phyloP scores from a whole-genome alignment of 1,284 basidiomycete genomes.

The Naganishia sp. region DNA sequence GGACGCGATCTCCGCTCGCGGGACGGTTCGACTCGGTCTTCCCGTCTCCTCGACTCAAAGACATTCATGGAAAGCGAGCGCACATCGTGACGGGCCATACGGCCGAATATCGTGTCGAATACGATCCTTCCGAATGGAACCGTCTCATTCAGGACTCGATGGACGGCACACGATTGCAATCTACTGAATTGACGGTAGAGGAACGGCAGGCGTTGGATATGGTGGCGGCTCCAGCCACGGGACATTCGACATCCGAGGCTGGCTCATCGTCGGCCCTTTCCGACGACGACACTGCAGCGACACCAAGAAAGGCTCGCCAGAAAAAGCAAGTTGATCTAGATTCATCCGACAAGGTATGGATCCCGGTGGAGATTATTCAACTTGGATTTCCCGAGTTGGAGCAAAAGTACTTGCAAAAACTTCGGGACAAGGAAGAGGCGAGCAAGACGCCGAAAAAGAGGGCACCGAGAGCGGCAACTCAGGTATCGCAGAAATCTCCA shows the following conservation, averaged over 20 bases:
- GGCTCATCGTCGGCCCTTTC: conserved; percentile 20
- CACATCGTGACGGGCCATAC: conserved; percentile 42
- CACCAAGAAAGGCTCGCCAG: conserved; percentile 9
- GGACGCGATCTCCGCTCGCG: conserved; percentile 10
- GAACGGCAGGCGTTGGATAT: conserved; percentile 22
- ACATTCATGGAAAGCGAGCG: conserved; percentile 40
- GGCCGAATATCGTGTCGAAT: conserved; percentile 47
- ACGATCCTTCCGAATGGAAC: conserved; percentile 37
- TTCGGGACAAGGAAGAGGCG: conserved; percentile 27
- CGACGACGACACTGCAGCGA: neutral
- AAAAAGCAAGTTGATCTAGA: conserved; percentile 23
- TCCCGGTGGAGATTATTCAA: conserved; percentile 28
- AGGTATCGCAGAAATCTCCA: conserved; percentile 12
- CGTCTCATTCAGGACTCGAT: conserved; percentile 42
- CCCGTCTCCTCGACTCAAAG: conserved; percentile 39
- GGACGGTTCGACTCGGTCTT: conserved; percentile 15
- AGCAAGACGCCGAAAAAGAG: conserved; percentile 27
- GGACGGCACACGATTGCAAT: conserved; percentile 40
- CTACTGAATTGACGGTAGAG: conserved; percentile 16
- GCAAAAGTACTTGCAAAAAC: conserved; percentile 17
- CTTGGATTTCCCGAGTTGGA: conserved; percentile 28
- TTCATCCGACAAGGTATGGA: conserved; percentile 29
- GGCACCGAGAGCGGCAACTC: conserved; percentile 1
- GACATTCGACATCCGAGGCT: conserved; percentile 20
- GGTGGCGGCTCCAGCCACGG: conserved; percentile 8